phyloP scores from a whole-genome alignment of 352 stramenopile species.

The Phytophthora sp. region DNA sequence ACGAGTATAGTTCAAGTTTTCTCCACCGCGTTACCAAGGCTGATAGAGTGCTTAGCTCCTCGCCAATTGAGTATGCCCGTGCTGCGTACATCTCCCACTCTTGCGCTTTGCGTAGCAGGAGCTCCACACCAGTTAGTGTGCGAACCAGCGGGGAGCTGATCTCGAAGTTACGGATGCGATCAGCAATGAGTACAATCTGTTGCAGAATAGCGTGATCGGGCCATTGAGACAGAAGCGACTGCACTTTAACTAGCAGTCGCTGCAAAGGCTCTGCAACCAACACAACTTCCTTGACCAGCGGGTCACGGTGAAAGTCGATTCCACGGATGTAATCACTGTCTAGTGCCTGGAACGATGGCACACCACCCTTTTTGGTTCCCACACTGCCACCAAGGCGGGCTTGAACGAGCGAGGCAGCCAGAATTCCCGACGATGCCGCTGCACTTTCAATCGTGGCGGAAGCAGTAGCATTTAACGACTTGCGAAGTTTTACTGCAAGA shows the following conservation, averaged over 20 bases:
- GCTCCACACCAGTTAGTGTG: conserved; percentile 95
- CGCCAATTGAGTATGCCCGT: conserved; percentile 90
- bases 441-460: conserved; percentile 53
- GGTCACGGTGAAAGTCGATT: conserved; percentile 95
- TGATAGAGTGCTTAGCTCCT: conserved; percentile 92
- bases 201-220: conserved; percentile 97
- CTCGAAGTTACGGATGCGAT: conserved; percentile 88
- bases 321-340: conserved; percentile 78
- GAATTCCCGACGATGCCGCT: conserved; percentile 56
- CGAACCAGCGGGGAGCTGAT: conserved; percentile 88
- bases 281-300: conserved; percentile 93
- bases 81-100: conserved; percentile 99
- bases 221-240: conserved; percentile 94
- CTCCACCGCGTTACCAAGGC: conserved; percentile 97
- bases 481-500: conserved; percentile 69
- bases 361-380: conserved; percentile 29
- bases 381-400: conserved; percentile 57
- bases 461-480: conserved; percentile 65
- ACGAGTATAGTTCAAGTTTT: conserved; percentile 98
- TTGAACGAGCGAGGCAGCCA: conserved; percentile 78
- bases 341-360: conserved; percentile 63
- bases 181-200: conserved; percentile 92
- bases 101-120: conserved; percentile 96
- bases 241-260: conserved; percentile 88
- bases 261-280: conserved; percentile 89